Conservation (phyloP, 129 eudicot species). For the Tagetes erecta region DNA sequence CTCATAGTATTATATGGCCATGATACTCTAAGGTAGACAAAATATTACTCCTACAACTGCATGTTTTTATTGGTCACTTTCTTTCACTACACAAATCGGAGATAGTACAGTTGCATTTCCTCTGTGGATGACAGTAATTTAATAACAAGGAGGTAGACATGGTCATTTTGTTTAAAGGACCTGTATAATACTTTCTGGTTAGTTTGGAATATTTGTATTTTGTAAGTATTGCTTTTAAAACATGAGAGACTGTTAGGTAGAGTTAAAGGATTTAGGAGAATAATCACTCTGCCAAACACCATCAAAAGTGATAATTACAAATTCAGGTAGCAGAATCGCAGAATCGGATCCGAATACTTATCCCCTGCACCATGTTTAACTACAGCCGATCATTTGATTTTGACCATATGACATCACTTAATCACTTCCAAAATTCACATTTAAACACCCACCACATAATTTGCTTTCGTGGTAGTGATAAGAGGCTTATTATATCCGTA, state of each 20-base stretch:
- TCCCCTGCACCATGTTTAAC: background rate
- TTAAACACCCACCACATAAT: background rate
- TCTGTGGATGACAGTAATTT: background rate
- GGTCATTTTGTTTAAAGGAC: background rate
- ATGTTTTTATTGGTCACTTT: background rate
- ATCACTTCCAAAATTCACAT: background rate
- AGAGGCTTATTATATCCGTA: background rate
- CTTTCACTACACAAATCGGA: background rate
- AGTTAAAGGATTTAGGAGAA: background rate
- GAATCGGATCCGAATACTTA: background rate
- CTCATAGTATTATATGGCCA: slow-evolving; percentile 13
- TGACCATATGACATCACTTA: background rate
- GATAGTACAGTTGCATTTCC: slow-evolving; percentile 5
- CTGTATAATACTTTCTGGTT: background rate
- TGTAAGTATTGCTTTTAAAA: background rate
- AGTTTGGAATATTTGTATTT: background rate
- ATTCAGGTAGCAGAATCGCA: background rate
- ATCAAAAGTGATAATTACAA: background rate
- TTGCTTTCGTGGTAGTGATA: background rate
- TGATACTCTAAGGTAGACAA: slow-evolving; percentile 9
- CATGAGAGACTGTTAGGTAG: background rate
- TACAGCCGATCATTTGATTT: background rate
- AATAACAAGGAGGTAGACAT: background rate
- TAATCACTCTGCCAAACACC: background rate
- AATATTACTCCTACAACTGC: background rate